A percentile compares a stretch with the other conserved stretches of the same genome.
phyloP scores from a whole-genome alignment of 805 yeast genomes.

The Candida silvicultrix region DNA sequence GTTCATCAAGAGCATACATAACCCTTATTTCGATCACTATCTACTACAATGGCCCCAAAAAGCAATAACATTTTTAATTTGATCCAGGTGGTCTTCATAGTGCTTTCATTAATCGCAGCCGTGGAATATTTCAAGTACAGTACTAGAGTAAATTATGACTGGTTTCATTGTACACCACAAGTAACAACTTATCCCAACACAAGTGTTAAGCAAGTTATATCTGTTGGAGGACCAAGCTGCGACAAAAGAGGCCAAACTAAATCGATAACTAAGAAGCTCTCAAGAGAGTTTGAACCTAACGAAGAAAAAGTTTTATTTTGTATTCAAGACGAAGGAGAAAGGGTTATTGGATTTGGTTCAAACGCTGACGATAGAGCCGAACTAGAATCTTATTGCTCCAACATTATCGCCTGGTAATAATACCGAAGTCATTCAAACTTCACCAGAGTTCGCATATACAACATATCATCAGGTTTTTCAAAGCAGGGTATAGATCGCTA shows the following conservation, averaged over 20 bases:
- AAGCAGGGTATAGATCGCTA: too few relatives aligned
- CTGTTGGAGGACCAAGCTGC: conserved; percentile 38
- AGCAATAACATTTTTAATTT: conserved; percentile 15
- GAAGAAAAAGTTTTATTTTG: conserved; percentile 29
- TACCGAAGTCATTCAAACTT: too few relatives aligned
- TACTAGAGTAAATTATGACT: conserved; percentile 33
- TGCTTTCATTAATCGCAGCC: conserved; percentile 29
- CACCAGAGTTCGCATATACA: too few relatives aligned
- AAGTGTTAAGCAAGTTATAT: conserved; percentile 25
- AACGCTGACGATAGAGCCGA: conserved; percentile 9
- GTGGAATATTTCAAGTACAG: conserved; percentile 37
- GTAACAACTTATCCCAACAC: conserved; percentile 19
- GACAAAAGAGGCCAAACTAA: conserved; percentile 38
- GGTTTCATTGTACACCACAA: conserved; percentile 38
- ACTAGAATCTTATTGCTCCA: conserved; percentile 12
- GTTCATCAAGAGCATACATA: too few relatives aligned
- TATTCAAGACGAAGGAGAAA: conserved; percentile 25
- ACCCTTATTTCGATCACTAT: too few relatives aligned
- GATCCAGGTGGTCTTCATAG: conserved; percentile 22
- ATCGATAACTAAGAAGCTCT: conserved; percentile 30
- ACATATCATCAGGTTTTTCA: not conserved
- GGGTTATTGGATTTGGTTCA: conserved; percentile 17
- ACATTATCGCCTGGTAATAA: conserved; percentile 21
- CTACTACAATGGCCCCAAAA: conserved; percentile 10
- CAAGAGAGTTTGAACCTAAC: conserved; percentile 34